Evolutionary conservation across 2,329 filamentous ascomycete species (phyloP), one percentile per base, ranked within the genome.

Genomic region (Cladophialophora exuberans): DNA sequence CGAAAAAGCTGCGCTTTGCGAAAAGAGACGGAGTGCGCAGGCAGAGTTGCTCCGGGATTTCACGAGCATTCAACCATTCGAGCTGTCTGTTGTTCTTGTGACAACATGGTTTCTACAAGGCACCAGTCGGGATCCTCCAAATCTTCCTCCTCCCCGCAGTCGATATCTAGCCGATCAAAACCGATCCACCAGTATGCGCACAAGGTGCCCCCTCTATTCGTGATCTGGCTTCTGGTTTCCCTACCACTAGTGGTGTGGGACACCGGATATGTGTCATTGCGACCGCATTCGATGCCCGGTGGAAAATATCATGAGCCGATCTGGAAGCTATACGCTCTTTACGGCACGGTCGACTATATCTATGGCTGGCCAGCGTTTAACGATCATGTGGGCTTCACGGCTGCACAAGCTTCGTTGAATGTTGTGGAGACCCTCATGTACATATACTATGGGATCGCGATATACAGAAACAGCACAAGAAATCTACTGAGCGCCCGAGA

Each of bases 211-310:
- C 79, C 79, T 47, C 67, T 84, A 10, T 76, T 83, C 18, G 79
- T 90, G 38, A 62, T 84, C 60, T 96, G 90, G 90, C 79, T 96
- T 22, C 72, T 79, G 55, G 61, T 93, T 58, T 91, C 88, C 17
- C 74, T 94, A 13, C 89, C 89, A 1, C 80, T 95, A 57, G 89
- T 96, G 44, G 67, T 83, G 46, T 96, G 91, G 91, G 91, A 96
- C 74, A 83, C 82, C 25, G 76, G 78, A 54, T 96, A 96, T 75
- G 84, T 96, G 33, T 77, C 96, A 42, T 76, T 89, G 50, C 88
- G 91, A 17, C 91, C 91, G 25, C 83, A 86, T 71, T 88, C 85
- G 54, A 94, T 96, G 88, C 83, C 86, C 0, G 89, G 89, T 63
- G 90, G 90, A 13, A 73, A 72, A 42, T 76, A 87, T 48, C 89